These are phyloP conservation scores for Podospora fimiseda DNA, from an alignment of 495 filamentous ascomycete genomes.

Conservation along the genomic window DNA sequence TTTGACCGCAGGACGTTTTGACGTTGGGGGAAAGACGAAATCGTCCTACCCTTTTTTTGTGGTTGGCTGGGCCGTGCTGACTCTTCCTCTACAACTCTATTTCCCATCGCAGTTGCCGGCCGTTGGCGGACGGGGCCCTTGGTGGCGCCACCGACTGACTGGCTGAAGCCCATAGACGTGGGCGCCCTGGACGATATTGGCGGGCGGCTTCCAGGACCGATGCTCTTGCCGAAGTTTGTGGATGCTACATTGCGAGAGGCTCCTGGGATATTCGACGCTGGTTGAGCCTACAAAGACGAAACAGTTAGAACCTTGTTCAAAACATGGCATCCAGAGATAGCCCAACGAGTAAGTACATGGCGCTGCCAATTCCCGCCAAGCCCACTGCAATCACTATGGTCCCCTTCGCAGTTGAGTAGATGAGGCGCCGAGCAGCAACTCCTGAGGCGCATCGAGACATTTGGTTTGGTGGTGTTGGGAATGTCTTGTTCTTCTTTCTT, in stretches of 20 bases:
- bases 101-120: slow-evolving; percentile 57
- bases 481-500: not conserved
- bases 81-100: slow-evolving; percentile 38
- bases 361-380: not conserved
- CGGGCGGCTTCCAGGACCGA: slow-evolving; percentile 49
- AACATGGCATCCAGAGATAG: too few relatives aligned
- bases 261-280: slow-evolving; percentile 11
- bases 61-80: slow-evolving; percentile 36
- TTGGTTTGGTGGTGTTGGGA: not conserved
- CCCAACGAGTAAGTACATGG: slow-evolving; percentile 1
- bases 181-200: slow-evolving; percentile 42
- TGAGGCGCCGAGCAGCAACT: slow-evolving; percentile 1
- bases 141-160: slow-evolving; percentile 36
- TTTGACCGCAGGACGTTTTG: slow-evolving; percentile 16
- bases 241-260: slow-evolving; percentile 29
- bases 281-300: slow-evolving; percentile 2
- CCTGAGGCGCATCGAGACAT: slow-evolving; percentile 1
- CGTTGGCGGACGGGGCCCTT: slow-evolving; percentile 36
- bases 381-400: not conserved
- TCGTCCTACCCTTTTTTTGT: slow-evolving; percentile 59
- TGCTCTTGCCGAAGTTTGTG: slow-evolving; percentile 47
- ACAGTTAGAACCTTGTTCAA: too few relatives aligned
- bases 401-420: not conserved
- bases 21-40: slow-evolving; percentile 13
- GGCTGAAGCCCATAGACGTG: slow-evolving; percentile 38